These are phyloP conservation scores for Nepenthes mirabilis DNA, from an alignment of 148 eudicot genomes.

Conservation along the genomic window DNA sequence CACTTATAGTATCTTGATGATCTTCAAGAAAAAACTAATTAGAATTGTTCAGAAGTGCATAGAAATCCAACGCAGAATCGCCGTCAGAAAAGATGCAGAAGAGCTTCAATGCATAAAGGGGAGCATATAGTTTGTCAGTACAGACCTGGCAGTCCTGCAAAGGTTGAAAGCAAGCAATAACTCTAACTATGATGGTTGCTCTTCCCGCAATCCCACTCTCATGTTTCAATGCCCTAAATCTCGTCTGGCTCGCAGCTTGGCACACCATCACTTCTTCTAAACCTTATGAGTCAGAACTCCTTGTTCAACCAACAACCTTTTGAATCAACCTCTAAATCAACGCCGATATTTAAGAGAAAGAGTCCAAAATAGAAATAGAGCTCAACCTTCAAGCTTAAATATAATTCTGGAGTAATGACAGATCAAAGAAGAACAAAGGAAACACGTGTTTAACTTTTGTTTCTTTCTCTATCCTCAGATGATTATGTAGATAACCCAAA, in stretches of 20 bases:
- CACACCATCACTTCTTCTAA: constrained; percentile 77
- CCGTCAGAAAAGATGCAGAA: no score
- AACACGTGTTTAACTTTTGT: background rate
- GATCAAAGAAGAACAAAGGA: background rate
- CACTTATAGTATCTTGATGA: constrained; percentile 1
- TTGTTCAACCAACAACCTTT: background rate
- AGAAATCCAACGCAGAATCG: background rate
- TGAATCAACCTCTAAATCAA: background rate
- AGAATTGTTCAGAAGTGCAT: background rate
- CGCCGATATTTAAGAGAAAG: background rate
- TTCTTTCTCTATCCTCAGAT: constrained; percentile 12
- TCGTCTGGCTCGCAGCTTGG: constrained; percentile 80
- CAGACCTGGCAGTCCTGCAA: constrained; percentile 74
- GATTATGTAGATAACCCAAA: constrained; percentile 38
- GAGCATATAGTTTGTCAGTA: constrained; percentile 2
- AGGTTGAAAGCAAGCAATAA: constrained; percentile 82
- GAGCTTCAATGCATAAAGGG: background rate
- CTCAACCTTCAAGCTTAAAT: constrained; percentile 3
- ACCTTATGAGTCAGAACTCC: constrained; percentile 15
- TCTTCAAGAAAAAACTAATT: background rate
- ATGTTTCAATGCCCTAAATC: constrained; percentile 74
- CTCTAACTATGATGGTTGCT: constrained; percentile 74
- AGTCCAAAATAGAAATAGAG: constrained; percentile 3
- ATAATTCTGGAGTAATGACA: background rate
- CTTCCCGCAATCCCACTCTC: constrained; percentile 73